Percentiles rank a stretch among this genome's conserved stretches.
Conservation (phyloP, 169 alveolate genomes). For the Miamiensis avidus region DNA sequence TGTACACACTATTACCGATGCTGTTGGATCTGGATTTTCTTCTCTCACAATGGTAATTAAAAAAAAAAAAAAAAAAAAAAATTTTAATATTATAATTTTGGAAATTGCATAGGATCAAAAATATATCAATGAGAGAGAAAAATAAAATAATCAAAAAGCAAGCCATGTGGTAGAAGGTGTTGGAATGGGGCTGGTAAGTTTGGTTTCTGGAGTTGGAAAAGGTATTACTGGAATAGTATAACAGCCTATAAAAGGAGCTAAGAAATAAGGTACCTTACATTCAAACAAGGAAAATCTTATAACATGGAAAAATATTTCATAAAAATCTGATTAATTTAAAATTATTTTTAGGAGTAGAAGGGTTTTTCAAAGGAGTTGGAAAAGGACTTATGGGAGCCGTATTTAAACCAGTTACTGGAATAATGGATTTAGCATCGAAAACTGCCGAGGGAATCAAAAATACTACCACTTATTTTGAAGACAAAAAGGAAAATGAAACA, state of each 20-base stretch:
- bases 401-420: conserved; percentile 85
- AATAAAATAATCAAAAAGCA: conserved; percentile 66
- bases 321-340: neutral
- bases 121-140: conserved; percentile 70
- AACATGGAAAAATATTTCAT: conserved; percentile 47
- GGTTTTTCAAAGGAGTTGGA: conserved; percentile 72
- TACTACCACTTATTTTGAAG: conserved; percentile 73
- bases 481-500: neutral
- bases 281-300: too few relatives aligned
- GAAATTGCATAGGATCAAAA: conserved; percentile 65
- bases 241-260: conserved; percentile 79
- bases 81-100: conserved; percentile 30
- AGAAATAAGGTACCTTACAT: conserved; percentile 59
- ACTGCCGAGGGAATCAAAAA: conserved; percentile 90
- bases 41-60: conserved; percentile 50
- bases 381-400: conserved; percentile 83
- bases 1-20: conserved; percentile 65
- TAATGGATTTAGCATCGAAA: conserved; percentile 83
- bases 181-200: conserved; percentile 68
- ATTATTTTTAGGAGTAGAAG: conserved; percentile 50
- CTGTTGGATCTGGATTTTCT: conserved; percentile 68
- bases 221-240: conserved; percentile 79
- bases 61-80: neutral
- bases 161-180: conserved; percentile 78
- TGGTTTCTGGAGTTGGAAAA: conserved; percentile 65